Base-by-base conservation (phyloP, 1,284 basidiomycete genomes). In the Austroboletus novae-zelandiae region DNA sequence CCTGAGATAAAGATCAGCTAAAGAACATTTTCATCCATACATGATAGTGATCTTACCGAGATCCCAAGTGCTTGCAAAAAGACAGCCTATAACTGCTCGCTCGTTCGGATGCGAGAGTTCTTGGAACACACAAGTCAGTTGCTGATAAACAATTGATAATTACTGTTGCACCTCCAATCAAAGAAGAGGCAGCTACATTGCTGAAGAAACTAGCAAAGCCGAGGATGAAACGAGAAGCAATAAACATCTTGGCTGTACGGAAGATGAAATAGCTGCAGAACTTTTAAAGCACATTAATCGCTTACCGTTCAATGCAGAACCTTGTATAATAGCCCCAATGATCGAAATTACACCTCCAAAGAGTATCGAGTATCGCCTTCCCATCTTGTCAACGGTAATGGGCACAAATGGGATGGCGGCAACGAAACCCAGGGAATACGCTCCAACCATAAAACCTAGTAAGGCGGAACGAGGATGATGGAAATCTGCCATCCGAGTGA, bases 81-180 rank as follows among this genome's bases (percentile, higher is more conserved):
- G 43, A 7, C 14, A 40, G 0, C 45, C 29, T 15, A 60, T 47
- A 11, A 49, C 17, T 4, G 46, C 60, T 14, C 60, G 50, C 8
- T 60, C 60, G 36, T 58, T 60, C 3, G 55, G 58, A 48, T 59
- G 40, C 3, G 58, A 60, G 3, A 59, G 29, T 10, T 62, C 58
- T 57, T 5, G 20, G 14, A 18, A 37, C 32, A 3, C 5, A 5
- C 35, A 23, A 9, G n/a, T 14, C 9, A 40, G 0, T 0, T 4
- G 43, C 7, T 25, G 5, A 3, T 10, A 31, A 9, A 7, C 10
- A 13, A 40, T 27, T 6, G 8, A 27, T 27, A 25, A 14, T 27
- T 25, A n/a, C n/a, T 37, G 39, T 25, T 50, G 2, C 18, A 61
- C 57, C 58, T 46, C 50, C 58, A 13, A 55, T 43, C 40, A 62